A percentile compares a stretch with the other conserved stretches of the same genome.
Evolutionary conservation across 1,284 basidiomycete species (phyloP).

Genomic region (Omphalotus olearius): DNA sequence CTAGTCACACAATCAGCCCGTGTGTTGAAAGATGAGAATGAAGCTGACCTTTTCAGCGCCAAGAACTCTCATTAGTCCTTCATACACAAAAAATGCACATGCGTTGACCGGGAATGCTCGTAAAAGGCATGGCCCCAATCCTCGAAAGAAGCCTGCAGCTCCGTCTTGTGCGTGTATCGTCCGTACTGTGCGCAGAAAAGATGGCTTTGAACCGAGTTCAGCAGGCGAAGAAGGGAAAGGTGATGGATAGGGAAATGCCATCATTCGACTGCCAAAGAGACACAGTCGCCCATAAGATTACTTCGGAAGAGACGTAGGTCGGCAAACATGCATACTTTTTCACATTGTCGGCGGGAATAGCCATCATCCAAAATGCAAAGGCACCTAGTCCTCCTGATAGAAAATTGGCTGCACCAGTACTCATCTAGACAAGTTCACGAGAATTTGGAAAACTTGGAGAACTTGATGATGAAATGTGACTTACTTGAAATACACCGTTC

Average conservation of each 20-base stretch:
- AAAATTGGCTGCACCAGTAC: constrained; percentile 62
- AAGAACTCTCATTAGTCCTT: constrained; percentile 58
- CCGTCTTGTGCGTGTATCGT: constrained; percentile 50
- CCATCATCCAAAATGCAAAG: constrained; percentile 64
- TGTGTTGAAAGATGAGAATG: neutral
- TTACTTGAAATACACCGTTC: constrained; percentile 54
- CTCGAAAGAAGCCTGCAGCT: constrained; percentile 56
- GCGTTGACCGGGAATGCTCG: constrained; percentile 74
- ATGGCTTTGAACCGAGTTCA: constrained; percentile 30
- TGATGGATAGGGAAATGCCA: constrained; percentile 46
- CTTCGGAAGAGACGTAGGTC: constrained; percentile 6
- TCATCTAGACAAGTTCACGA: constrained; percentile 37
- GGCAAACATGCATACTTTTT: constrained; percentile 56
- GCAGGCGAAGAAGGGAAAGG: constrained; percentile 27
- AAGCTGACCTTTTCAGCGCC: constrained; percentile 42
- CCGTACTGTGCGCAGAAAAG: constrained; percentile 43
- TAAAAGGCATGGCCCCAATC: constrained; percentile 54
- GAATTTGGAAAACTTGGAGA: neutral
- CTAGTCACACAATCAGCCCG: neutral
- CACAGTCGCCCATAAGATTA: neutral
- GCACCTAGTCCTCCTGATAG: constrained; percentile 63
- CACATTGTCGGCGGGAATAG: constrained; percentile 73
- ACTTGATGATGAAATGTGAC: neutral
- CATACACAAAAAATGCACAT: constrained; percentile 68
- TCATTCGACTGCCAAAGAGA: constrained; percentile 23